A percentile compares a stretch with the other conserved stretches of the same genome.
Conservation (phyloP, 352 stramenopile genomes). For the Pythium sukuiense region DNA sequence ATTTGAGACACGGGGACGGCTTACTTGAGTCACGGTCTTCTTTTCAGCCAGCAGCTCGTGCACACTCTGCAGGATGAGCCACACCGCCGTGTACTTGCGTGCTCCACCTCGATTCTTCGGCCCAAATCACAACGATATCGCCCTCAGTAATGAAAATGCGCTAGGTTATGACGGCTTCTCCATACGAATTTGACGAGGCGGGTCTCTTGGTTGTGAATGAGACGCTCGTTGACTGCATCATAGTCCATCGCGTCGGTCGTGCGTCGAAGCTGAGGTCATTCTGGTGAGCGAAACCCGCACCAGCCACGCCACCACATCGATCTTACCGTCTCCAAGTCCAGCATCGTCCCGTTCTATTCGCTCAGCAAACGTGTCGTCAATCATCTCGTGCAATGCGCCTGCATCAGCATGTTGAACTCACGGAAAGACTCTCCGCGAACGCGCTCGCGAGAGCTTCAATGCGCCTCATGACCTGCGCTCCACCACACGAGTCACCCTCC, state of each 20-base stretch:
- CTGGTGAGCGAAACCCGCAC: too few species aligned
- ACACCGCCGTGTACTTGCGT: conserved; percentile 81
- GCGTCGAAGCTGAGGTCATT: conserved; percentile 53
- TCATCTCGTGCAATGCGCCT: not conserved
- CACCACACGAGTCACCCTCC: not conserved
- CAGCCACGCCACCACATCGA: not conserved
- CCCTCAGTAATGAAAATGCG: not conserved
- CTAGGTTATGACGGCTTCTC: not conserved
- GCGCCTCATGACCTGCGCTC: conserved; percentile 44
- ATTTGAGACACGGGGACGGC: not conserved
- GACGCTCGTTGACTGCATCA: conserved; percentile 47
- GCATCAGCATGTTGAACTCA: conserved; percentile 8
- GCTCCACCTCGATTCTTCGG: conserved; percentile 59
- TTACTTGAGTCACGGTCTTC: conserved; percentile 84
- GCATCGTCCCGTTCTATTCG: conserved; percentile 42
- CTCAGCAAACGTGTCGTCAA: not conserved
- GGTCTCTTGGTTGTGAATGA: conserved; percentile 59
- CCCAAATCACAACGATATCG: not conserved
- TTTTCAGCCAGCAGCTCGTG: conserved; percentile 66
- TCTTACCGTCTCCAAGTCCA: conserved; percentile 62
- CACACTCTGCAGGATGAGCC: conserved; percentile 78
- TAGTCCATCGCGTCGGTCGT: conserved; percentile 55
- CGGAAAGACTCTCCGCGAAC: conserved; percentile 60
- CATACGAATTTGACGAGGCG: conserved; percentile 62
- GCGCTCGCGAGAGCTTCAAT: conserved; percentile 58